Conservation (phyloP, 1,139 yeast species). For the Pichiaceae sp. region DNA sequence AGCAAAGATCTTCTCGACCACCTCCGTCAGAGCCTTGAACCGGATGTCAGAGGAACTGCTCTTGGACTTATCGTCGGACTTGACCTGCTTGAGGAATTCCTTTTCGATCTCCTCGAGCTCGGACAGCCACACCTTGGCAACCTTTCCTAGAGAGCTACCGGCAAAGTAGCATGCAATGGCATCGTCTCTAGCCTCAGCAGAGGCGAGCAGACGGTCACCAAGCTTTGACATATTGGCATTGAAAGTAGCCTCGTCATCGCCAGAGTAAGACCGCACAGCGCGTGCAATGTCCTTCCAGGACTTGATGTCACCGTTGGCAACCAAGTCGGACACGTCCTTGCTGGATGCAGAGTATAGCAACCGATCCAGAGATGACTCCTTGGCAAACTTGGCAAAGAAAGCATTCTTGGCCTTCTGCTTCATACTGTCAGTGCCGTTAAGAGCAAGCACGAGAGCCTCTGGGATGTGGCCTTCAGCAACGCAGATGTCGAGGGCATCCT, state of each 20-base stretch:
- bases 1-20: constrained; percentile 76
- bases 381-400: constrained; percentile 54
- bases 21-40: constrained; percentile 69
- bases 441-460: constrained; percentile 79
- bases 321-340: constrained; percentile 61
- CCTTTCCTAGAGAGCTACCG: constrained; percentile 73
- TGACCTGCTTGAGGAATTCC: constrained; percentile 26
- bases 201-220: constrained; percentile 60
- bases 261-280: constrained; percentile 52
- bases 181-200: constrained; percentile 38
- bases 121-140: constrained; percentile 73
- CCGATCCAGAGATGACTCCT: constrained; percentile 56
- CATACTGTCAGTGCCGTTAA: constrained; percentile 56
- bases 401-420: constrained; percentile 64
- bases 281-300: constrained; percentile 84
- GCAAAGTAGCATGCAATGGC: constrained; percentile 77
- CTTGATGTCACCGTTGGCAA: constrained; percentile 63
- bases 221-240: constrained; percentile 51
- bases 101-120: constrained; percentile 61
- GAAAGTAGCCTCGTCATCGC: constrained; percentile 33
- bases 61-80: constrained; percentile 26
- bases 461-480: constrained; percentile 53
- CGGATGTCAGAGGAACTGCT: constrained; percentile 79
- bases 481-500: constrained; percentile 61
- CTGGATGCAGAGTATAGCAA: constrained; percentile 59